These are phyloP conservation scores for Nicotiana sylvestris DNA, from an alignment of 257 asterid genomes.

Conservation along the genomic window DNA sequence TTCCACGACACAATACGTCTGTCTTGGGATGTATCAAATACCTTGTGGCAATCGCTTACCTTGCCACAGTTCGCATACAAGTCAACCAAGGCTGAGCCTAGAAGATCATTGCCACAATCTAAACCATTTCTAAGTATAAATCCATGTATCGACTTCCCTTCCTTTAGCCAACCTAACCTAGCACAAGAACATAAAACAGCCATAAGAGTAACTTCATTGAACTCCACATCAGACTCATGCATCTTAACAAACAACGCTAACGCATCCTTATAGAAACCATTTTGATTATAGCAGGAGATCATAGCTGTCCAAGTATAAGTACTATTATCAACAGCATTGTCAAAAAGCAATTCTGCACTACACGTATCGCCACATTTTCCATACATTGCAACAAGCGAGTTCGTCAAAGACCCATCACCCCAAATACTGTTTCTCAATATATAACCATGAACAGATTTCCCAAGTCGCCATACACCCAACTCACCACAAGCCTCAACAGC, in stretches of 20 bases:
- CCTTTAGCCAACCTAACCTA: conserved; percentile 57
- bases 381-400: conserved; percentile 84
- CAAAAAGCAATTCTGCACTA: conserved; percentile 49
- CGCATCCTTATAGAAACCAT: conserved; percentile 50
- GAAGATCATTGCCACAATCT: conserved; percentile 43
- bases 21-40: conserved; percentile 44
- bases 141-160: conserved; percentile 75
- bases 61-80: conserved; percentile 71
- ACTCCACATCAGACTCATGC: conserved; percentile 36
- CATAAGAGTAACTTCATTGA: conserved; percentile 73
- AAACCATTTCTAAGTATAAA: conserved; percentile 40
- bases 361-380: conserved; percentile 65
- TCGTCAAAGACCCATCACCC: conserved; percentile 42
- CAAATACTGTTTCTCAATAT: conserved; percentile 36
- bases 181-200: conserved; percentile 65
- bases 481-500: conserved; percentile 81
- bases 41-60: conserved; percentile 33
- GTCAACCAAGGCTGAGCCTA: conserved; percentile 71
- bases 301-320: conserved; percentile 67
- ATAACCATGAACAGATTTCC: conserved; percentile 65
- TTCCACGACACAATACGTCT: conserved; percentile 67
- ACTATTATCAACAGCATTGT: conserved; percentile 24
- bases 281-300: conserved; percentile 76
- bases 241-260: conserved; percentile 39
- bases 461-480: conserved; percentile 46